Base-by-base conservation (phyloP, 495 filamentous ascomycete species). In the Daldinia grandis region DNA sequence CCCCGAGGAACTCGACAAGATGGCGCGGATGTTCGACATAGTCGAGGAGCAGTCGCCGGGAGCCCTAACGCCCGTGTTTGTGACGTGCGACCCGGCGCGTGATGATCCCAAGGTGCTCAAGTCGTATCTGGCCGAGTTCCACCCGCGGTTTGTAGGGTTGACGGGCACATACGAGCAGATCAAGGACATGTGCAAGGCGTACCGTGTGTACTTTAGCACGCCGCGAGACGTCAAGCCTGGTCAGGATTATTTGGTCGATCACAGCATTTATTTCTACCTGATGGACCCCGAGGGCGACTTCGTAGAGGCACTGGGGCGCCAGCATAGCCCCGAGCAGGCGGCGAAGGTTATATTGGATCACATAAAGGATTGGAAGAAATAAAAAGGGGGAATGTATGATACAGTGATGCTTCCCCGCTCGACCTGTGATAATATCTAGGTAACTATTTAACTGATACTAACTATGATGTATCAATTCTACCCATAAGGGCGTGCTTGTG, bases 271-370 rank as follows among this genome's bases (percentile, higher is more conserved):
- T 84, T 99, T 99, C 76, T 99, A 99, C 78, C 81, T 99, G 66
- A 99, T 99, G 95, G 94, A 98, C 80, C 95, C 95, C 47, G 96
- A 99, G 66, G 94, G 94, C 14, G 96, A 98, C 80, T 99, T 99
- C 78, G 94, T 99, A 25, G 95, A 99, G 83, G 96, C 93, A 25
- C 90, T 99, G 71, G 95, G 95, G 37, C 86, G 96, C 64, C 94
- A 98, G 80, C 93, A 97, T 83, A 95, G 90, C 27, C 92, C 94
- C 14, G 91, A 96, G 68, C 85, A 90, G 70, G 96, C 90, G 14
- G 92, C 94, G 49, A 91, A 88, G 80, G 83, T 97, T 51, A 97
- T 98, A 63, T 74, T 89, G 64, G 88, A 91, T 64, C 95, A 99
- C 82, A 90, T 99, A 80, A 89, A 89, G 64, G 95, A 99, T 79